These are phyloP conservation scores for Cyclocybe cylindracea DNA, from an alignment of 768 basidiomycete genomes.

Conservation along the genomic window DNA sequence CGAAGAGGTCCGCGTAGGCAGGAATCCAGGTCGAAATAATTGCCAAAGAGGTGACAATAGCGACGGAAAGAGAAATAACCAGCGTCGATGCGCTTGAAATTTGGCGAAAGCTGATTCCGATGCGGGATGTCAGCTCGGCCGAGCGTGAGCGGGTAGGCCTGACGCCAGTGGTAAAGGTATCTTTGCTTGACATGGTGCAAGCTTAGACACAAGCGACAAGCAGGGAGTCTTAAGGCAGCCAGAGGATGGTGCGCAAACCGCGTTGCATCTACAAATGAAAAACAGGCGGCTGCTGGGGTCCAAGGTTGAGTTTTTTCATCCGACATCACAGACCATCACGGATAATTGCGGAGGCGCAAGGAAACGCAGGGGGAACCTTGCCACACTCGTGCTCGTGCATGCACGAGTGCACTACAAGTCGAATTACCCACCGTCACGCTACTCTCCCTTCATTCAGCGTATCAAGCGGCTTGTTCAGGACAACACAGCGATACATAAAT, in stretches of 20 bases:
- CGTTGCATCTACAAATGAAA: slow-evolving; percentile 12
- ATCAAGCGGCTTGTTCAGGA: not conserved
- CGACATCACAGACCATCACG: not conserved
- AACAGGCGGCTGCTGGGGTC: not conserved
- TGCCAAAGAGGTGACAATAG: not conserved
- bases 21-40: not conserved
- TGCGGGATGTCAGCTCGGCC: not conserved
- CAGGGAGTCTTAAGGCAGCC: not conserved
- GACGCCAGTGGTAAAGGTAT: too few species aligned
- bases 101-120: not conserved
- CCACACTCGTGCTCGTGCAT: too few species aligned
- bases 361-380: not conserved
- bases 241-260: slow-evolving; percentile 11
- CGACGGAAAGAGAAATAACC: not conserved
- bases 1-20: too few species aligned
- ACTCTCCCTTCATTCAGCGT: too few species aligned
- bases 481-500: not conserved
- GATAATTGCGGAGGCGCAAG: not conserved
- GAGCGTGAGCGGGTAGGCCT: not conserved
- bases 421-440: too few species aligned
- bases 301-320: too few species aligned
- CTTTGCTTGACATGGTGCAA: slow-evolving; percentile 23
- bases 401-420: too few species aligned
- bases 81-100: not conserved
- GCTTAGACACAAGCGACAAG: slow-evolving; percentile 6